A percentile compares a stretch with the other conserved stretches of the same genome.
These are phyloP conservation scores for Agroathelia rolfsii DNA, from an alignment of 1,284 basidiomycete genomes.

Conservation along the genomic window DNA sequence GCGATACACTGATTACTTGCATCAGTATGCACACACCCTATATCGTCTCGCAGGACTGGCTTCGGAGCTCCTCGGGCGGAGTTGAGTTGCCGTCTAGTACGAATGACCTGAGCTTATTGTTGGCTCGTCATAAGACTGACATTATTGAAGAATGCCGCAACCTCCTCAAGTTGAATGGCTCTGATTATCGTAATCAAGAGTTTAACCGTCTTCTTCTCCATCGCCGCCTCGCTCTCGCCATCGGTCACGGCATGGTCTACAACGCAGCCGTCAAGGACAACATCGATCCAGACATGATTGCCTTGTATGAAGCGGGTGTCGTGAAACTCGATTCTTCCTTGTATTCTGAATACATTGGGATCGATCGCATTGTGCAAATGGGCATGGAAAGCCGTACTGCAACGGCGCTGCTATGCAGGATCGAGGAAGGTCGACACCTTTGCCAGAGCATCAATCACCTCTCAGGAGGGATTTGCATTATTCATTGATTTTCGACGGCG, in stretches of 20 bases:
- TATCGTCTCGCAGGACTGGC: constrained; percentile 25
- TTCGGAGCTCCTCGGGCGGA: constrained; percentile 23
- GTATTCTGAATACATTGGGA: constrained; percentile 26
- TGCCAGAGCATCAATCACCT: too few relatives aligned
- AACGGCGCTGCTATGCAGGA: too few relatives aligned
- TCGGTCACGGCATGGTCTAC: constrained; percentile 38
- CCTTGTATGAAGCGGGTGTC: constrained; percentile 24
- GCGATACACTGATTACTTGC: constrained; percentile 28
- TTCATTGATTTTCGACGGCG: too few relatives aligned
- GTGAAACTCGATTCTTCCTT: constrained; percentile 27
- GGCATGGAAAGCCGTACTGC: too few relatives aligned
- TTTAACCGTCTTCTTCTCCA: constrained; percentile 28
- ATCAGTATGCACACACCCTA: too few relatives aligned
- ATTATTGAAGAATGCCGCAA: constrained; percentile 21
- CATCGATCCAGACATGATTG: constrained; percentile 19
- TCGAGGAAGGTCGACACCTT: too few relatives aligned
- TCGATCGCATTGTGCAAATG: constrained; percentile 15
- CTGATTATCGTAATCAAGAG: constrained; percentile 21
- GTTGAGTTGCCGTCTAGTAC: constrained; percentile 20
- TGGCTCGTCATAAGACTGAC: constrained; percentile 26
- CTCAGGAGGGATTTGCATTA: too few relatives aligned
- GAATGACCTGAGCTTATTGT: constrained; percentile 17
- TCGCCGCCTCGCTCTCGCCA: constrained; percentile 26
- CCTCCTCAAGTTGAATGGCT: constrained; percentile 10
- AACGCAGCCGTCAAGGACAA: constrained; percentile 30